Percentiles rank a stretch among this genome's conserved stretches.
Conservation (phyloP, 1,139 yeast genomes). For the Candida mesenterica region DNA sequence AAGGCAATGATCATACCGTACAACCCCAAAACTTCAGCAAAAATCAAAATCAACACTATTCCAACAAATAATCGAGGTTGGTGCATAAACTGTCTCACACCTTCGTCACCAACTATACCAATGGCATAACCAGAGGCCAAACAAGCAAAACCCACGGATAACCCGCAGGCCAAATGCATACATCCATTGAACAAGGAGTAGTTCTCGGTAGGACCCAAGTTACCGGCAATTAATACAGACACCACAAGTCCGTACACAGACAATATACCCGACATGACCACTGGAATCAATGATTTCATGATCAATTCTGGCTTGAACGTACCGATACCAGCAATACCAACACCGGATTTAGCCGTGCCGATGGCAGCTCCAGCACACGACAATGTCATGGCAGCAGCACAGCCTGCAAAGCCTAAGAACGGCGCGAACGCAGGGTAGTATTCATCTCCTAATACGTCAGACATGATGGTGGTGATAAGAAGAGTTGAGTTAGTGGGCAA, state of each 20-base stretch:
- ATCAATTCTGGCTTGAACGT: conserved; percentile 80
- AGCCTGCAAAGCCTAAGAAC: conserved; percentile 92
- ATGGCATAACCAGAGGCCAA: conserved; percentile 97
- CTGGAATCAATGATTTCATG: conserved; percentile 87
- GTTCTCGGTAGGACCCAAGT: conserved; percentile 69
- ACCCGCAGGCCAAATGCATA: conserved; percentile 95
- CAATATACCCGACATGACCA: conserved; percentile 96
- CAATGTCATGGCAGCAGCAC: conserved; percentile 87
- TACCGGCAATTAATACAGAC: conserved; percentile 93
- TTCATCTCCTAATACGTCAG: conserved; percentile 44
- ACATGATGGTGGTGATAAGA: conserved; percentile 17
- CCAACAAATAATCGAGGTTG: conserved; percentile 97
- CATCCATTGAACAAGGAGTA: conserved; percentile 92
- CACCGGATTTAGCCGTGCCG: conserved; percentile 98
- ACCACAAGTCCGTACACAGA: conserved; percentile 97
- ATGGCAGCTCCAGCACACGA: conserved; percentile 96
- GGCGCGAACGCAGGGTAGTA: conserved; percentile 89
- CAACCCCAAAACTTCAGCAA: conserved; percentile 95
- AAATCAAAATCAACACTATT: conserved; percentile 88
- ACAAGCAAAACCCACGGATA: conserved; percentile 94
- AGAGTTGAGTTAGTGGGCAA: background rate
- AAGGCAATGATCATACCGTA: conserved; percentile 94
- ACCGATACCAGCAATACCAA: conserved; percentile 92
- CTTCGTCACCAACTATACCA: conserved; percentile 99
- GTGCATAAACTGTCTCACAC: conserved; percentile 94